phyloP scores from a whole-genome alignment of 148 eudicot genomes.

The Nyssa sinensis region DNA sequence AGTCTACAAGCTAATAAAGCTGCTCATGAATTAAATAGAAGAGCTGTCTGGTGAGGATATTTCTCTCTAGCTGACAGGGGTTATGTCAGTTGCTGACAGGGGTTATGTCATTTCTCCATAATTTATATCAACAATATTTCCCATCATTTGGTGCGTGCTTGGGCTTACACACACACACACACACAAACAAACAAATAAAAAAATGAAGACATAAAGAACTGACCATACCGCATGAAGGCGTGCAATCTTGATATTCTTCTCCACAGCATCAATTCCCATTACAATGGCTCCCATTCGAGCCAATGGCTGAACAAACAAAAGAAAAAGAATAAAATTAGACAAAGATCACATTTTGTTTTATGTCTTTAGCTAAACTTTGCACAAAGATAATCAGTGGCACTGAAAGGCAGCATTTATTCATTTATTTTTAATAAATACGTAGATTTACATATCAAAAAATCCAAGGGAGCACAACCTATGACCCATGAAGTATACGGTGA shows the following conservation, averaged over 20 bases:
- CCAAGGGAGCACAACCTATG: too few relatives aligned
- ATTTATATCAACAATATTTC: background rate
- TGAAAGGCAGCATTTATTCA: background rate
- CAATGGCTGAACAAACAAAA: constrained; percentile 65
- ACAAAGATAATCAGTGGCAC: background rate
- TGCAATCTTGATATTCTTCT: constrained; percentile 86
- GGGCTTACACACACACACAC: too few relatives aligned
- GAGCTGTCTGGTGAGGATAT: too few relatives aligned
- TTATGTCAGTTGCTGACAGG: too few relatives aligned
- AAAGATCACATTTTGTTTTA: background rate
- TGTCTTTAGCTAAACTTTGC: background rate
- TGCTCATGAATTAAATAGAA: too few relatives aligned
- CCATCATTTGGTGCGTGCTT: background rate
- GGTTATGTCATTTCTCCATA: background rate
- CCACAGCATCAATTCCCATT: constrained; percentile 87
- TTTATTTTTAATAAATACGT: background rate
- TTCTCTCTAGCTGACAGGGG: too few relatives aligned
- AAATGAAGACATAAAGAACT: background rate
- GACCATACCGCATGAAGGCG: constrained; percentile 81
- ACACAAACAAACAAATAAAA: background rate
- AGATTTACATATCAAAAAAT: too few relatives aligned
- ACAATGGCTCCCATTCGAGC: constrained; percentile 97
- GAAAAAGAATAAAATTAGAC: background rate
- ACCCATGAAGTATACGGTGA: too few relatives aligned
- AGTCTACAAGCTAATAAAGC: too few relatives aligned